phyloP scores from a whole-genome alignment of 202 grass and related monocot species.

The Carex arenaria region DNA sequence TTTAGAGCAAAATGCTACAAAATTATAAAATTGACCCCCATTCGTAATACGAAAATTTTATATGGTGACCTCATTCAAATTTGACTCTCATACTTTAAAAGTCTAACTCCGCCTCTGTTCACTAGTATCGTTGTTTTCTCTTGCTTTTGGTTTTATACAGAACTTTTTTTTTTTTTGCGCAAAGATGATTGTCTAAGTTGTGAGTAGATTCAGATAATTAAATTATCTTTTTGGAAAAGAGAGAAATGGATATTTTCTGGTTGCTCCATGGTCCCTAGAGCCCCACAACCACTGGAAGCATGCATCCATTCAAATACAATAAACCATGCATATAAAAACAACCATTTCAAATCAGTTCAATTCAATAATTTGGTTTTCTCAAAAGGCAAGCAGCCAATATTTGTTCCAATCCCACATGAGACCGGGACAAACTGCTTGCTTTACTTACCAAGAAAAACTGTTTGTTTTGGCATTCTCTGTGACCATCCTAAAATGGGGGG shows the following conservation, averaged over 20 bases:
- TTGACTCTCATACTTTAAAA: too few relatives aligned
- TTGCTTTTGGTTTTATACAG: too few relatives aligned
- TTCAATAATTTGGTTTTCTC: neutral
- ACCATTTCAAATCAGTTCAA: neutral
- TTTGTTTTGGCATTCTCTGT: constrained; percentile 14
- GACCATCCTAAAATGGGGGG: neutral
- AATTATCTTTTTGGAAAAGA: neutral
- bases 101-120: too few relatives aligned
- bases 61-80: too few relatives aligned
- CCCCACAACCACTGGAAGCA: neutral
- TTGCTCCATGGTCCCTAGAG: neutral
- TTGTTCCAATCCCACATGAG: neutral
- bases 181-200: too few relatives aligned
- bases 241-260: neutral
- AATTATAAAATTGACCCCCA: too few relatives aligned
- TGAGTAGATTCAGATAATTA: neutral
- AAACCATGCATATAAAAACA: neutral
- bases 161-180: too few relatives aligned
- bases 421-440: neutral
- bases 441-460: neutral
- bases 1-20: too few relatives aligned
- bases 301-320: neutral
- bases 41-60: too few relatives aligned
- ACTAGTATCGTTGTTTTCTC: too few relatives aligned
- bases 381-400: neutral